These are phyloP conservation scores for Fusarium sp. DNA, from an alignment of 2,329 filamentous ascomycete species.

Conservation along the genomic window DNA sequence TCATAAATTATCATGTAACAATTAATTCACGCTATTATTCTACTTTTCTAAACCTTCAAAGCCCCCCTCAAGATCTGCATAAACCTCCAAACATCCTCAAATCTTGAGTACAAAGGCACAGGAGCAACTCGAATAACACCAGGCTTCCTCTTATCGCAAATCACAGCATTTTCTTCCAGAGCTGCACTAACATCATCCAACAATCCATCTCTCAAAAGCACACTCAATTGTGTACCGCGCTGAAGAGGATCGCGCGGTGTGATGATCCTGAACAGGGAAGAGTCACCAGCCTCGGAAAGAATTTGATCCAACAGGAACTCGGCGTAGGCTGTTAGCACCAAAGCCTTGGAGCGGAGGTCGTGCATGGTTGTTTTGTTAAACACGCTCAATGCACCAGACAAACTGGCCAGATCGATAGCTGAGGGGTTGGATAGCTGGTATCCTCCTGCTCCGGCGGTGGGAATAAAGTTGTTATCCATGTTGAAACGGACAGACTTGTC, in stretches of 20 bases:
- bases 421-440: conserved; percentile 89
- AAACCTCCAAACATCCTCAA: conserved; percentile 73
- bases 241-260: conserved; percentile 76
- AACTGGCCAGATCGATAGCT: conserved; percentile 80
- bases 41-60: conserved; percentile 41
- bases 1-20: too few relatives aligned
- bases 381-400: conserved; percentile 78
- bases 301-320: conserved; percentile 71
- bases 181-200: conserved; percentile 74
- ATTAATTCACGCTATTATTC: conserved; percentile 4
- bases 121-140: conserved; percentile 88
- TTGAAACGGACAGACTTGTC: conserved; percentile 81
- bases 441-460: conserved; percentile 81
- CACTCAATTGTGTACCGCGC: conserved; percentile 82
- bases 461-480: conserved; percentile 85
- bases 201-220: conserved; percentile 74
- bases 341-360: conserved; percentile 75
- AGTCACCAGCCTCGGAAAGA: conserved; percentile 48
- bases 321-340: conserved; percentile 80
- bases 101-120: conserved; percentile 85
- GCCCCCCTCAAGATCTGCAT: conserved; percentile 56
- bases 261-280: conserved; percentile 68
- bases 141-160: conserved; percentile 86
- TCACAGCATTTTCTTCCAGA: conserved; percentile 75
- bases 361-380: conserved; percentile 79